Base-by-base conservation (phyloP, 1,139 yeast species). In the Blastobotrys aristatus region DNA sequence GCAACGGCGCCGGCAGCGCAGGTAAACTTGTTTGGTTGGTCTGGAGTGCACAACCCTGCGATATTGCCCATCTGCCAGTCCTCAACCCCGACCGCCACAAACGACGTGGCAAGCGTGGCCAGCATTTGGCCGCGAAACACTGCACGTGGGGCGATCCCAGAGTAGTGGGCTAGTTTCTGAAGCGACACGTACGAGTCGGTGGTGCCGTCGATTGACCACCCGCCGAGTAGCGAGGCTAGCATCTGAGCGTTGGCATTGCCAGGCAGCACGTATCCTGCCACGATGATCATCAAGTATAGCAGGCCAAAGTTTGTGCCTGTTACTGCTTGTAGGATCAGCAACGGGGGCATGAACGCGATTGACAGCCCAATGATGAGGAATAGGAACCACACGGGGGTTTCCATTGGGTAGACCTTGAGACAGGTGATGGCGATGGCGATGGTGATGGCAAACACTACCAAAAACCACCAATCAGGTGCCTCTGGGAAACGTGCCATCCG, bases 401-500 rank as follows among this genome's bases (percentile, higher is more conserved):
- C 57, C n/a, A 57, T 66, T 16, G 63, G 63, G 60, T 72, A 53
- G 75, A 76, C 55, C 52, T 73, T 61, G 18, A 78, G 69, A 56
- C 49, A 75, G 61, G 75, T 51, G 34, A 79, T 70, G 16, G 76
- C 81, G 48, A 79, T 65, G 4, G 69, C 72, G 3, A 79, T 56
- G 2, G 83, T 70, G 30, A 73, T 53, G 6, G 73, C 50, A 50
- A 80, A 64, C 22, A 80, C 69, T 13, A 64, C 47, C 27, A 75
- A 55, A 55, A 75, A 80, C 73, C 78, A 77, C 76, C 77, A 76
- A 50, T 78, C 82, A 16, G 86, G 86, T 34, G 79, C 84, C 55
- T 80, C 85, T 30, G 68, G 69, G 59, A 77, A 77, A 22, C 62
- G 65, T 29, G 69, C 51, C 81, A 78, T 77, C 78, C 75, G 74